Evolutionary conservation across 192 early-diverging fungal genomes (phyloP), one percentile per base, ranked within the genome.

Genomic region (Haplosporangium gracile): DNA sequence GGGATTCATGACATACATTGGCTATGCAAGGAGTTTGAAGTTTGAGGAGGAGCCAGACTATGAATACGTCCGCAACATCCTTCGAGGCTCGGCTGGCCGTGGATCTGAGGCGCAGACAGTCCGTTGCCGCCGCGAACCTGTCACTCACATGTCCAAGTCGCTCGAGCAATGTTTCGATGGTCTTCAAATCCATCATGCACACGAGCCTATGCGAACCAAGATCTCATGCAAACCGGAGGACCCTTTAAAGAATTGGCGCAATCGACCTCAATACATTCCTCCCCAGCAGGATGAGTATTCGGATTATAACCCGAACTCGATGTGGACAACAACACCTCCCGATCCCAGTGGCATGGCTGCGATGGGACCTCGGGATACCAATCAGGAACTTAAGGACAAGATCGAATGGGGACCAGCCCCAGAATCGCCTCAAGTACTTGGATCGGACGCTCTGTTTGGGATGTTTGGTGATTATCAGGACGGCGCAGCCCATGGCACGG

Each of bases 31-130:
- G 53, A 87, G 86, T n/a, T 88, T 97, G 24, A 88, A 89, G 72
- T 97, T 96, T 81, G 92, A 94, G 16, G 95, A 97, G 60, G 88
- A 91, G 65, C 96, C 96, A 34, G 93, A 97, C 80, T 97, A 97
- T 88, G 91, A 93, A 69, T 93, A 95, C 69, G 76, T 96, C 65
- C 88, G 92, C 16, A 75, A 79, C n/a, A 72, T 89, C 11, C 38
- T 89, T 16, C 47, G 39, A 47, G 84, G 78, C 6, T 85, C 69
- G 3, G 78, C 83, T 20, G 83, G 83, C 11, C 83, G 83, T 42
- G 83, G 83, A 2, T 40, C 69, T 6, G 83, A 85, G 68, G 78
- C 83, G 11, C 83, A 85, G 63, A 85, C 83, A 4, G 83, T 85
- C 24, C 78, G 83, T 16, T 80, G 74, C 75, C 26, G 77, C 49